Evolutionary conservation across 257 asterid genomes (phyloP), one percentile per base, ranked within the genome.

Genomic region (Jacaranda mimosifolia): DNA sequence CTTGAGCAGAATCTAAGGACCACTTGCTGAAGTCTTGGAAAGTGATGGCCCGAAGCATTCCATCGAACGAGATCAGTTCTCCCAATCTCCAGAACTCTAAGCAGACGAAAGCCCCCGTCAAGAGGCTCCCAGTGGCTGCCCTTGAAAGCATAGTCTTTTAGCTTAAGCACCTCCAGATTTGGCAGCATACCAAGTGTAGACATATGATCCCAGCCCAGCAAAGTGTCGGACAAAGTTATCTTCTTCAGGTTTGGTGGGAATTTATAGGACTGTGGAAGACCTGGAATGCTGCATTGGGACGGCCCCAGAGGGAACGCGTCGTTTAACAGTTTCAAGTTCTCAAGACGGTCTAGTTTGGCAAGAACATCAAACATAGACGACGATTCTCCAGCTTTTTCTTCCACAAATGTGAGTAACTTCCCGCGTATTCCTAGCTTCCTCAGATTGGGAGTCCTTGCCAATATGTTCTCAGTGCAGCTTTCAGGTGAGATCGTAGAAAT

Each of bases 201-300:
- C 83, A 87, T 85, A 9, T 85, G 82, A 5, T 9, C 57, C 91
- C 86, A 83, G 55, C 78, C 88, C 6, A 85, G 71, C 3, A 83
- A 69, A 13, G 86, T 85, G 67, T 81, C 79, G 0, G 85, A 85
- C 12, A 87, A 66, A 3, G 91, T 85, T n/a, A 87, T 14, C 75
- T 81, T 87, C 85, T 74, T 83, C 68, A 87, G 60, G 78, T 81
- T 85, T 7, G 85, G 81, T 1, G 91, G 87, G 67, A 87, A 85
- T 55, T 83, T 85, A 21, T 84, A 82, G 2, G 83, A 72, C 11
- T 66, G 85, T 5, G 88, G 91, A 19, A 83, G 86, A 68, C 35
- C 17, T 7, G 79, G 81, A 3, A 85, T 56, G 42, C 9, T 36
- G 63, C 81, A 79, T n/a, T 51, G 63, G 40, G 85, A 82, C 67